These are phyloP conservation scores for Aspergillus texensis DNA, from an alignment of 2,329 filamentous ascomycete species.

Conservation along the genomic window DNA sequence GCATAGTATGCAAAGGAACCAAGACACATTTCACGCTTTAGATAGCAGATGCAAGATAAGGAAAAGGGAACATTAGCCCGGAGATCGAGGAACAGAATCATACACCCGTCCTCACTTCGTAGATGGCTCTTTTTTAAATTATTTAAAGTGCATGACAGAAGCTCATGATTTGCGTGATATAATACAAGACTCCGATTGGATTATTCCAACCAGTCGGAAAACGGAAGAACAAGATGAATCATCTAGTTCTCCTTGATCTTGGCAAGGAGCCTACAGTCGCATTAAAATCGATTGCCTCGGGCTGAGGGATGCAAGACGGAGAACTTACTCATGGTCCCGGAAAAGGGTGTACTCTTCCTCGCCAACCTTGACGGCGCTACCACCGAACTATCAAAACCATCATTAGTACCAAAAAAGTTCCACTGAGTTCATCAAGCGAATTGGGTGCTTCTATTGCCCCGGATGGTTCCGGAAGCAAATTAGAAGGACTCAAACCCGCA, in stretches of 20 bases:
- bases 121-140: constrained; percentile 22
- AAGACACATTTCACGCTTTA: constrained; percentile 29
- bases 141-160: constrained; percentile 25
- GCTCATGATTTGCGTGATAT: constrained; percentile 37
- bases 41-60: constrained; percentile 24
- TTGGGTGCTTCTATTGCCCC: background rate
- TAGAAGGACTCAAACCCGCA: constrained; percentile 3
- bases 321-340: constrained; percentile 93
- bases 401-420: constrained; percentile 23
- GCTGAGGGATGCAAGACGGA: background rate
- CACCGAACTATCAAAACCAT: constrained; percentile 69
- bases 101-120: constrained; percentile 7
- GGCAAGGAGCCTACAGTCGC: constrained; percentile 74
- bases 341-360: constrained; percentile 96
- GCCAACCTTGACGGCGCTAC: constrained; percentile 93
- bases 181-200: constrained; percentile 31
- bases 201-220: constrained; percentile 22
- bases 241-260: constrained; percentile 83
- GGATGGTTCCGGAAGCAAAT: constrained; percentile 13
- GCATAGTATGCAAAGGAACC: constrained; percentile 33
- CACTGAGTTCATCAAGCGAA: background rate
- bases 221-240: constrained; percentile 21
- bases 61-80: constrained; percentile 17
- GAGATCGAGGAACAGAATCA: constrained; percentile 7
- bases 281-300: constrained; percentile 19